Conservation (phyloP, 2,329 filamentous ascomycete genomes). For the Fusarium aywerte region DNA sequence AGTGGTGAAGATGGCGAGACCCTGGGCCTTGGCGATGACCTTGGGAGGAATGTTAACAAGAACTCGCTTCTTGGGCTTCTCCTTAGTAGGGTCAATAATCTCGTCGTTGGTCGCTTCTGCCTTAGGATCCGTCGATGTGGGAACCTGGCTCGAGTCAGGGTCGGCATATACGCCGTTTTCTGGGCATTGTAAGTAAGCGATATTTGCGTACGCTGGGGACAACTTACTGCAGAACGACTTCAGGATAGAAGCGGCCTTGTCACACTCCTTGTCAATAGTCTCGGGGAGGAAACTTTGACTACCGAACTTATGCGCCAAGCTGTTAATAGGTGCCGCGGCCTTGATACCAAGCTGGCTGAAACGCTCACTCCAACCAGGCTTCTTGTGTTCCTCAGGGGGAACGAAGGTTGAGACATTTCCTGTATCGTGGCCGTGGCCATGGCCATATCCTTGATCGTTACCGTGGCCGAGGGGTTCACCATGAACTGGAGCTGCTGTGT, state of each 20-base stretch:
- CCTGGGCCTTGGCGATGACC: slow-evolving; percentile 73
- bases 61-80: slow-evolving; percentile 59
- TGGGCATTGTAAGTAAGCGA: slow-evolving; percentile 40
- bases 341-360: slow-evolving; percentile 53
- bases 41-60: slow-evolving; percentile 65
- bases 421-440: background rate
- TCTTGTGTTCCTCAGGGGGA: slow-evolving; percentile 37
- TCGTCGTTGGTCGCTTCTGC: slow-evolving; percentile 44
- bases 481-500: slow-evolving; percentile 2
- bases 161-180: slow-evolving; percentile 65
- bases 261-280: slow-evolving; percentile 86
- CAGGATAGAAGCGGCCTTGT: slow-evolving; percentile 88
- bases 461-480: background rate
- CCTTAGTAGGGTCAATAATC: slow-evolving; percentile 49
- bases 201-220: accelerated
- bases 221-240: slow-evolving; percentile 83
- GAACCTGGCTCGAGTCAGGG: slow-evolving; percentile 42
- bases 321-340: slow-evolving; percentile 79
- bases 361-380: slow-evolving; percentile 47
- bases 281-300: slow-evolving; percentile 87
- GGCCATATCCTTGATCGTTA: background rate
- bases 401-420: slow-evolving; percentile 15
- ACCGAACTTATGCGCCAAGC: slow-evolving; percentile 83
- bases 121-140: slow-evolving; percentile 49
- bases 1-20: slow-evolving; percentile 78